phyloP scores from a whole-genome alignment of 768 basidiomycete genomes.

The Agaricus sinodeliciosus region DNA sequence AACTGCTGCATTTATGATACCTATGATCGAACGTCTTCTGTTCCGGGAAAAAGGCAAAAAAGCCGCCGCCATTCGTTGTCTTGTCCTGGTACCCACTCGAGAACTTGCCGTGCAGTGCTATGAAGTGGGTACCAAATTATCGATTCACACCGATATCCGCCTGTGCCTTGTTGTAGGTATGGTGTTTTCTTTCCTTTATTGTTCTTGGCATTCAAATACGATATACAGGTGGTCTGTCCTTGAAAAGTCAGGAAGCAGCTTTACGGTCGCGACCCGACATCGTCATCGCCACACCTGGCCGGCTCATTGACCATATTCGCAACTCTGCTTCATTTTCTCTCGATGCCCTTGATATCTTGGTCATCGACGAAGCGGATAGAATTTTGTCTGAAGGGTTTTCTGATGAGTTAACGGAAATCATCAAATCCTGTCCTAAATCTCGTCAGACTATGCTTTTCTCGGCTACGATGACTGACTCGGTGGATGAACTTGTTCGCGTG shows the following conservation, averaged over 20 bases:
- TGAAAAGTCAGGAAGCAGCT: slow-evolving; percentile 85
- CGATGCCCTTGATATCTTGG: slow-evolving; percentile 86
- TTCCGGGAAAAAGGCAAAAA: slow-evolving; percentile 89
- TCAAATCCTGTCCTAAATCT: slow-evolving; percentile 79
- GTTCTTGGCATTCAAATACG: slow-evolving; percentile 6
- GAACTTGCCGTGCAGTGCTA: slow-evolving; percentile 96
- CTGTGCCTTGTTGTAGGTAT: slow-evolving; percentile 90
- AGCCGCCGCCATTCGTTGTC: slow-evolving; percentile 81
- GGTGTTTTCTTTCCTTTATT: slow-evolving; percentile 17
- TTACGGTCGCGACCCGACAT: slow-evolving; percentile 88
- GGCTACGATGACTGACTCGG: slow-evolving; percentile 97
- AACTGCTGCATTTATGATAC: slow-evolving; percentile 95
- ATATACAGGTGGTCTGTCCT: slow-evolving; percentile 74
- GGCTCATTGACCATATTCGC: slow-evolving; percentile 94
- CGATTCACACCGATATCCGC: slow-evolving; percentile 81
- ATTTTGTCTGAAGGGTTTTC: slow-evolving; percentile 96
- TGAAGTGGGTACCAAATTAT: slow-evolving; percentile 82
- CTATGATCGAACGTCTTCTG: slow-evolving; percentile 86
- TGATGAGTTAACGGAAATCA: slow-evolving; percentile 91
- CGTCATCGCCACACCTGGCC: slow-evolving; percentile 94
- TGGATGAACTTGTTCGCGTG: slow-evolving; percentile 90
- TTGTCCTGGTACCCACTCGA: slow-evolving; percentile 90
- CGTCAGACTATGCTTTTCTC: slow-evolving; percentile 99
- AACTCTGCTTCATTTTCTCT: slow-evolving; percentile 93
- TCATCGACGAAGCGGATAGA: slow-evolving; percentile 96